These are phyloP conservation scores for Paecilomyces sp. DNA, from an alignment of 2,329 filamentous ascomycete genomes.

Conservation along the genomic window DNA sequence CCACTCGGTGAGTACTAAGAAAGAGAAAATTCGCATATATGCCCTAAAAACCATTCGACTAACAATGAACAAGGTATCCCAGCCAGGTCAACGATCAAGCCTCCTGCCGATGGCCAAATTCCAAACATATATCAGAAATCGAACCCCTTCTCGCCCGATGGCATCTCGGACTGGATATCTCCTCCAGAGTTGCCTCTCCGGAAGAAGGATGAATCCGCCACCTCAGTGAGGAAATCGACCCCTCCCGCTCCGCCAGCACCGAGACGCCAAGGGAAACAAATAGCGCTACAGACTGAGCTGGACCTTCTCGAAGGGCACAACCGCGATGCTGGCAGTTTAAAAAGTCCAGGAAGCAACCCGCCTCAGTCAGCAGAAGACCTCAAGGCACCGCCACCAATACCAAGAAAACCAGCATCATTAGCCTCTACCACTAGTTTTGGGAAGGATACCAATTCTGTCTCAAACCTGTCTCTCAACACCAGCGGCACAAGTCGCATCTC, in stretches of 20 bases:
- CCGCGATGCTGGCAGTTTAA: background rate
- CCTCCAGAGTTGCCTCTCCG: slow-evolving; percentile 8
- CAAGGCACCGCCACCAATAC: slow-evolving; percentile 47
- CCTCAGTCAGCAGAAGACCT: slow-evolving; percentile 13
- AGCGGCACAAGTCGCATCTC: background rate
- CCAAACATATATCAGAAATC: slow-evolving; percentile 67
- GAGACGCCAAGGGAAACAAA: slow-evolving; percentile 11
- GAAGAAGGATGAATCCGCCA: slow-evolving; percentile 5
- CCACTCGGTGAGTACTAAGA: slow-evolving; percentile 38
- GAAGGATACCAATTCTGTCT: background rate
- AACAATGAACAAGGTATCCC: slow-evolving; percentile 50
- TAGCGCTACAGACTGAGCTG: background rate
- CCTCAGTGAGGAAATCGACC: background rate
- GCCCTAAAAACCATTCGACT: slow-evolving; percentile 5
- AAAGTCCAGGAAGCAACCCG: background rate
- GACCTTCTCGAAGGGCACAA: background rate
- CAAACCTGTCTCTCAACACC: background rate
- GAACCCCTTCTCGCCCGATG: slow-evolving; percentile 71
- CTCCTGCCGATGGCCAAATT: slow-evolving; percentile 55
- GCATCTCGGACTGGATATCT: slow-evolving; percentile 76
- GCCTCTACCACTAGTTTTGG: slow-evolving; percentile 9
- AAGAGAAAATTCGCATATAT: background rate
- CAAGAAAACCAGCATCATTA: slow-evolving; percentile 52
- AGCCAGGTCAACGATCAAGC: slow-evolving; percentile 63
- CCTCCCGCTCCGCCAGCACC: slow-evolving; percentile 16